These are phyloP conservation scores for Blumeria hordei DNA, from an alignment of 2,329 filamentous ascomycete genomes.

Conservation along the genomic window DNA sequence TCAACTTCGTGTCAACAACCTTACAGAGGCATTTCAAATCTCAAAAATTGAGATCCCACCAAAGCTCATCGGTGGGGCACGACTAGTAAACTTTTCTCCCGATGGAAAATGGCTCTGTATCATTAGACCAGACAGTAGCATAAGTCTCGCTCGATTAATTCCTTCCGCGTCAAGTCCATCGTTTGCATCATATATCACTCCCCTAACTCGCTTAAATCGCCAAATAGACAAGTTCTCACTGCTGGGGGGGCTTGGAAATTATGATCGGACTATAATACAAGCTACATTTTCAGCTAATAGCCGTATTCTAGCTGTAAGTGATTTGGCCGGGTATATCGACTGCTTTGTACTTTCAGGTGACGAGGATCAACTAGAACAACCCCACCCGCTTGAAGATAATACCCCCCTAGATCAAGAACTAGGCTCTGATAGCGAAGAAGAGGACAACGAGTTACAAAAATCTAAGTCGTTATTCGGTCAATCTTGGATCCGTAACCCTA, in stretches of 20 bases:
- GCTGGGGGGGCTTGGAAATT: constrained; percentile 46
- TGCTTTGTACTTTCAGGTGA: constrained; percentile 51
- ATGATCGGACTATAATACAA: constrained; percentile 53
- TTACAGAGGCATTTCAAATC: constrained; percentile 37
- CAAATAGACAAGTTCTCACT: constrained; percentile 28
- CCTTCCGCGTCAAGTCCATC: constrained; percentile 18
- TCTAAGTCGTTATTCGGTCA: constrained; percentile 29
- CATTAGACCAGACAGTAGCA: constrained; percentile 33
- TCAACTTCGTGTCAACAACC: constrained; percentile 23
- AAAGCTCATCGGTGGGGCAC: constrained; percentile 38
- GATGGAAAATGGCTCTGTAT: constrained; percentile 45
- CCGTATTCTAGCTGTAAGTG: constrained; percentile 52
- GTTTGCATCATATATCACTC: constrained; percentile 21
- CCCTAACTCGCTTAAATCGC: constrained; percentile 27
- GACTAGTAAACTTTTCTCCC: constrained; percentile 42
- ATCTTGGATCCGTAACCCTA: constrained; percentile 54
- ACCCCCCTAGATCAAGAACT: constrained; percentile 13
- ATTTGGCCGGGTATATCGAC: constrained; percentile 68
- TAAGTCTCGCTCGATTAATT: constrained; percentile 24
- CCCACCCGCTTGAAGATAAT: constrained; percentile 16
- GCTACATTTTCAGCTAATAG: constrained; percentile 61
- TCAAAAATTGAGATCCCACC: constrained; percentile 42
- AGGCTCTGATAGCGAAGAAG: constrained; percentile 21
- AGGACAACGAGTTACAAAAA: constrained; percentile 22
- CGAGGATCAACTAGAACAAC: constrained; percentile 22